Evolutionary conservation across 345 rosid species (phyloP).

Genomic region (Salix udensis): DNA sequence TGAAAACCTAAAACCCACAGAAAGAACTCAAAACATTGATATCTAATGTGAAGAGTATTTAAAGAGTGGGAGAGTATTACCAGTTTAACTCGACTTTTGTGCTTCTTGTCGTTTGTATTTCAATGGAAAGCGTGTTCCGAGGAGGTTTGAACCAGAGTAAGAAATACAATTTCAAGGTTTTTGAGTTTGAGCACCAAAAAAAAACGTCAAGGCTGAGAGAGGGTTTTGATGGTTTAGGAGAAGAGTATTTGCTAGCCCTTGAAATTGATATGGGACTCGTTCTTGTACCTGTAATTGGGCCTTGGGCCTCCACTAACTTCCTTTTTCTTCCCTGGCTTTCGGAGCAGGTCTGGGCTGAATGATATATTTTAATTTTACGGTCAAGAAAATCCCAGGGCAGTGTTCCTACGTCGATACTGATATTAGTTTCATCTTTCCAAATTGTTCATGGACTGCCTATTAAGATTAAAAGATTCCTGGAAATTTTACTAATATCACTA

Average conservation of each 20-base stretch:
- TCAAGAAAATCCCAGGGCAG: too few species aligned
- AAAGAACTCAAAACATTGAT: background rate
- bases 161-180: background rate
- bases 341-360: too few species aligned
- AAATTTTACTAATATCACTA: too few species aligned
- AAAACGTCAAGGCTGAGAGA: background rate
- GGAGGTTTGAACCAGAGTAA: background rate
- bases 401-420: too few species aligned
- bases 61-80: background rate
- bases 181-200: background rate
- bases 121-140: background rate
- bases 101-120: background rate
- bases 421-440: too few species aligned
- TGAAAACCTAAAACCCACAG: background rate
- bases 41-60: background rate
- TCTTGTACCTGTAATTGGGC: background rate
- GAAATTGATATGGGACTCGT: background rate
- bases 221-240: background rate
- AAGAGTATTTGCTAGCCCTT: background rate
- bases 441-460: too few species aligned
- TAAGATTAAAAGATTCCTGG: too few species aligned
- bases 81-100: background rate
- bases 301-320: background rate
- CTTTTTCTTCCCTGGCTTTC: too few species aligned
- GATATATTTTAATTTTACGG: too few species aligned